Conservation (phyloP, 768 basidiomycete species). For the Dendrothele bispora region DNA sequence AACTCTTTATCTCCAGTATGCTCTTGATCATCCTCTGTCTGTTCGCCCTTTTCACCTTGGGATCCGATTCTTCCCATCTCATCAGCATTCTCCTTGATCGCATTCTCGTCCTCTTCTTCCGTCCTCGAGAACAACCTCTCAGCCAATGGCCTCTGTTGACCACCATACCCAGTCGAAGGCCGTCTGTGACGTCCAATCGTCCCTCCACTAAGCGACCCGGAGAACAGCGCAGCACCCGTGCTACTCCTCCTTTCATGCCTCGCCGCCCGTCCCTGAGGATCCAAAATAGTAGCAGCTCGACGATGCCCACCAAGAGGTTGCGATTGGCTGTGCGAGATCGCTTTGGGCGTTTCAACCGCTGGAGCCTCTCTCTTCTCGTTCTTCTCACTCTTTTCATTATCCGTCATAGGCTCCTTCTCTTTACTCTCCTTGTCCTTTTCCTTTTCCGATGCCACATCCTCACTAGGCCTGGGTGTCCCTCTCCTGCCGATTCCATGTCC, state of each 20-base stretch:
- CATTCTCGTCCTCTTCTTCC: conserved; percentile 44
- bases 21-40: conserved; percentile 38
- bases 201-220: conserved; percentile 37
- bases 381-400: conserved; percentile 27
- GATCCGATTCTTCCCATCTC: conserved; percentile 20
- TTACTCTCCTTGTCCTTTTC: conserved; percentile 27
- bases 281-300: conserved; percentile 75
- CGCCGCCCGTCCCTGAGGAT: conserved; percentile 54
- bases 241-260: conserved; percentile 79
- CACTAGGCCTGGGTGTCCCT: conserved; percentile 21
- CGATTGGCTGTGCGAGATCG: conserved; percentile 34
- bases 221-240: conserved; percentile 61
- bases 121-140: conserved; percentile 53
- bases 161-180: conserved; percentile 67
- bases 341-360: conserved; percentile 18
- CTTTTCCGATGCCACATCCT: conserved; percentile 10
- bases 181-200: conserved; percentile 68
- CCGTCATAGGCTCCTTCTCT: conserved; percentile 15
- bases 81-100: conserved; percentile 41
- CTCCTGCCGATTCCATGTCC: conserved; percentile 50
- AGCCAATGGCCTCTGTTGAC: conserved; percentile 31
- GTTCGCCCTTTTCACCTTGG: conserved; percentile 23
- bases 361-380: conserved; percentile 16
- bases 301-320: conserved; percentile 53
- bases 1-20: conserved; percentile 70